A percentile compares a stretch with the other conserved stretches of the same genome.
phyloP scores from a whole-genome alignment of 768 basidiomycete species.

The Boletus reticuloceps region DNA sequence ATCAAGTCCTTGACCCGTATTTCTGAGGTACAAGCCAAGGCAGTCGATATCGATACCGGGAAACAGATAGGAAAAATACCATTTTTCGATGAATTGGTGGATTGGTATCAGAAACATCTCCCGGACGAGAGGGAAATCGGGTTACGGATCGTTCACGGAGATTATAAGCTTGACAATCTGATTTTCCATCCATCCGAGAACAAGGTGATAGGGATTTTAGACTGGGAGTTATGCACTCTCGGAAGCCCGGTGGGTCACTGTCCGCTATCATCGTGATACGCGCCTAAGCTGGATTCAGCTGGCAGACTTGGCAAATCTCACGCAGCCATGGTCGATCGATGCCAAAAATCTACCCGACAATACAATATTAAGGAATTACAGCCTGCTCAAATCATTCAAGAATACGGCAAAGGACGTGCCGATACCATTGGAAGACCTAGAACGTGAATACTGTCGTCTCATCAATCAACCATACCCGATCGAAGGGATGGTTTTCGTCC shows the following conservation, averaged over 20 bases:
- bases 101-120: slow-evolving; percentile 72
- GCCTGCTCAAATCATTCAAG: slow-evolving; percentile 60
- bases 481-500: slow-evolving; percentile 71
- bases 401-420: slow-evolving; percentile 54
- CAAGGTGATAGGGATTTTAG: slow-evolving; percentile 89
- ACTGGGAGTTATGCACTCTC: slow-evolving; percentile 97
- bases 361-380: slow-evolving; percentile 10
- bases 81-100: slow-evolving; percentile 63
- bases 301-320: slow-evolving; percentile 88
- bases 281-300: slow-evolving; percentile 41
- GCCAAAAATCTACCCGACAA: slow-evolving; percentile 35
- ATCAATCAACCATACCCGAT: slow-evolving; percentile 72
- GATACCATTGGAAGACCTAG: slow-evolving; percentile 66
- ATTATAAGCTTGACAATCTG: slow-evolving; percentile 97
- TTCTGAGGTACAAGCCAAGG: slow-evolving; percentile 72
- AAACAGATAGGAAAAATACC: slow-evolving; percentile 70
- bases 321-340: slow-evolving; percentile 76
- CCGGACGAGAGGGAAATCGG: slow-evolving; percentile 78
- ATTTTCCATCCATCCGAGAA: slow-evolving; percentile 93
- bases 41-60: slow-evolving; percentile 62
- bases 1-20: slow-evolving; percentile 85
- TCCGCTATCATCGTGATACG: neutral
- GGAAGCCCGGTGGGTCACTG: slow-evolving; percentile 76
- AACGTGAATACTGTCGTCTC: slow-evolving; percentile 75
- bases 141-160: slow-evolving; percentile 90